These are phyloP conservation scores for Wickerhamiella sorbophila DNA, from an alignment of 805 yeast genomes.

Conservation along the genomic window DNA sequence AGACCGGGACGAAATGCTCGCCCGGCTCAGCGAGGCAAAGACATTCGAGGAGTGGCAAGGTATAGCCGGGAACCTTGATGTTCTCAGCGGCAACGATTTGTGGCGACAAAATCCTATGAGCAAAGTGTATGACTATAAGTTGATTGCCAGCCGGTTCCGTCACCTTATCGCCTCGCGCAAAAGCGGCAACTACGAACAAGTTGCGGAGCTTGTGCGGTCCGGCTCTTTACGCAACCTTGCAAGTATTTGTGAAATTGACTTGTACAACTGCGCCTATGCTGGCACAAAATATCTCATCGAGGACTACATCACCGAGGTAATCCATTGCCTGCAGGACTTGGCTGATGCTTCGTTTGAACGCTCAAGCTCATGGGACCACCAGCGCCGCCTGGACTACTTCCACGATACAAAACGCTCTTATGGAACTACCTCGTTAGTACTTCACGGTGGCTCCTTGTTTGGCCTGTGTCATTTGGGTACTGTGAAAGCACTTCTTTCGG, in stretches of 20 bases:
- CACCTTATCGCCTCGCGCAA: constrained; percentile 45
- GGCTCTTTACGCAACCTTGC: constrained; percentile 85
- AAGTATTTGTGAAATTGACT: constrained; percentile 63
- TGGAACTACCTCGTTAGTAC: constrained; percentile 78
- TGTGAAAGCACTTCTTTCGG: constrained; percentile 62
- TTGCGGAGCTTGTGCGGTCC: constrained; percentile 54
- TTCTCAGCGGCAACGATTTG: constrained; percentile 28
- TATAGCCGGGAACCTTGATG: constrained; percentile 32
- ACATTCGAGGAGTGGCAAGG: constrained; percentile 58
- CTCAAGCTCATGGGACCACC: constrained; percentile 20
- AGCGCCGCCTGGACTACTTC: constrained; percentile 46
- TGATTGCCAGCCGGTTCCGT: constrained; percentile 62
- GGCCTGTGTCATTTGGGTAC: constrained; percentile 93
- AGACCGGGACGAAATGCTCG: constrained; percentile 9
- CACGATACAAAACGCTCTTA: constrained; percentile 76
- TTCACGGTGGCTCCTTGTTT: constrained; percentile 91
- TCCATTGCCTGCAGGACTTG: constrained; percentile 48
- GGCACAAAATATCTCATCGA: constrained; percentile 88
- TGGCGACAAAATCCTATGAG: constrained; percentile 70
- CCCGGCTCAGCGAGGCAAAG: constrained; percentile 29
- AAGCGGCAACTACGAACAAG: constrained; percentile 16
- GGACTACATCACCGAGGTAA: constrained; percentile 66
- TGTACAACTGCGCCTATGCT: constrained; percentile 67
- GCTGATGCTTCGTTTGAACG: constrained; percentile 26
- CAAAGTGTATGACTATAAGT: constrained; percentile 65